Base-by-base conservation (phyloP, 1,139 yeast species). In the Yamadazyma friedrichii region DNA sequence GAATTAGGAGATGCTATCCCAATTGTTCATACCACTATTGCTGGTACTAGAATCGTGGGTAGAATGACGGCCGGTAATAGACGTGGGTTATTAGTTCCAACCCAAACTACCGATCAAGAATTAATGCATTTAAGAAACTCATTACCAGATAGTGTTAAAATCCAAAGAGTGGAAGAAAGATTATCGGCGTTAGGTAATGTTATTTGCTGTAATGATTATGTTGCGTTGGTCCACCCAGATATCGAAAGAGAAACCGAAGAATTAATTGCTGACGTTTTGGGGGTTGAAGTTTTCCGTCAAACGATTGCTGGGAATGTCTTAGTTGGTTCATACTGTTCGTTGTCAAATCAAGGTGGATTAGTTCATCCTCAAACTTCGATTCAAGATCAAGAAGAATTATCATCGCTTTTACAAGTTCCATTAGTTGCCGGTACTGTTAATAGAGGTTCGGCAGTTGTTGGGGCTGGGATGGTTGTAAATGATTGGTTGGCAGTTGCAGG, bases 201-300 rank as follows among this genome's bases (percentile, higher is more conserved):
- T 49, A 89, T 94, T 59, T 93, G 98, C 67, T 93, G 98, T 71
- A 94, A 94, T 68, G 99, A 94, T 67, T 94, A 94, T 64, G 98
- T 94, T 55, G 99, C 99, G 3, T 76, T 94, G 50, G 98, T 94
- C 40, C 99, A 94, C 66, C 99, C 99, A 40, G 99, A 94, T 70
- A 88, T 94, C 52, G 98, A 94, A 74, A 84, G 98, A 62, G 99
- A 94, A 68, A 94, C 98, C 40, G 99, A 94, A 71, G 99, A 94
- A 70, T 75, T 94, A 56, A 94, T 94, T 61, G 96, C 98, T 36
- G 99, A 94, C 67, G 96, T 91, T n/a, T 76, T 94, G 48, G 98
- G 98, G 45, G 99, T 94, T 40, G 99, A 94, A 68, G 99, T 94
- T 33, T 94, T 94, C 79, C 84, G 98, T 71, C 98, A 93, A 70